Conservation (phyloP, 345 rosid genomes). For the Bretschneidera sinensis region DNA sequence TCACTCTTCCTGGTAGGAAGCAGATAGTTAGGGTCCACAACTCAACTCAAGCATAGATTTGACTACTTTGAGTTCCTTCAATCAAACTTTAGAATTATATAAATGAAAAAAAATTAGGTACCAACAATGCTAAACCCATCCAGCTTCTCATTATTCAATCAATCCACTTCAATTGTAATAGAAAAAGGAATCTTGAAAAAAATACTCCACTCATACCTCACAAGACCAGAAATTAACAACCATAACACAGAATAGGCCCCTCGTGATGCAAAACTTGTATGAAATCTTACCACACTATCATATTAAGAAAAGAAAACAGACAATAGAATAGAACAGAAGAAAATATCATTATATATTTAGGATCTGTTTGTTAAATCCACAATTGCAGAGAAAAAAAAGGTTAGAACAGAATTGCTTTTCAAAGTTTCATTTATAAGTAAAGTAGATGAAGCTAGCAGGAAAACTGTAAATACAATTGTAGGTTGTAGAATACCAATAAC, state of each 20-base stretch:
- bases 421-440: not conserved
- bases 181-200: not conserved
- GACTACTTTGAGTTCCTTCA: not conserved
- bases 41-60: too few relatives aligned
- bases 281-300: not conserved
- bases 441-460: not conserved
- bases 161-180: not conserved
- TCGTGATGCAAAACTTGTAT: too few relatives aligned
- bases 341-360: too few relatives aligned
- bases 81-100: too few relatives aligned
- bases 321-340: not conserved
- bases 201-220: not conserved
- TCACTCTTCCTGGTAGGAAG: too few relatives aligned
- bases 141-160: not conserved
- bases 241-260: not conserved
- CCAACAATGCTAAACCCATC: not conserved
- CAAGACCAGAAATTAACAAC: not conserved
- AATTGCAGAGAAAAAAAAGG: not conserved
- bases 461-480: too few relatives aligned
- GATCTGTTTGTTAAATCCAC: not conserved
- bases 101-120: too few relatives aligned
- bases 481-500: not conserved
- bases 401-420: not conserved
- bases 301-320: not conserved
- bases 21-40: too few relatives aligned